Conservation (phyloP, 805 yeast genomes). For the Dipodascopsis tothii region DNA sequence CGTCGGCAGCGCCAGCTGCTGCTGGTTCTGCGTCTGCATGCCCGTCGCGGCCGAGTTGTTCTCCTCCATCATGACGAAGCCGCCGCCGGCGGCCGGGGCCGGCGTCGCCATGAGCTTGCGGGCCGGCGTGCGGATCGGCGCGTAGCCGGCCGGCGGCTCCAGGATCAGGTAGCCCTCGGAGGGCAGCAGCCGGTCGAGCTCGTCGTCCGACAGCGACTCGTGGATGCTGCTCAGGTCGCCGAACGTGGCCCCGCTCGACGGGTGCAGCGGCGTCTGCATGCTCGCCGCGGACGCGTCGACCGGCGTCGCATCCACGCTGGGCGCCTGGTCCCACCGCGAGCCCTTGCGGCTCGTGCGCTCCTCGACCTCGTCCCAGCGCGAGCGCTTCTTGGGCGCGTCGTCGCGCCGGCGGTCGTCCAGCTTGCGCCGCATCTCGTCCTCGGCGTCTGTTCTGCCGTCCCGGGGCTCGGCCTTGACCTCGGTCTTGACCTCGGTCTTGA, state of each 20-base stretch:
- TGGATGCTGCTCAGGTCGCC: slow-evolving; percentile 1
- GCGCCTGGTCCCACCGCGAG: slow-evolving; percentile 33
- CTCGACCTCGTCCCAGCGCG: slow-evolving; percentile 24
- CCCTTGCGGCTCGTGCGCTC: slow-evolving; percentile 1
- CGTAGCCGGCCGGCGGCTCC: slow-evolving; percentile 41
- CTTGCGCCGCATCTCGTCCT: neutral
- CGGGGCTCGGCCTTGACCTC: slow-evolving; percentile 26
- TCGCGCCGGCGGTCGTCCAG: neutral
- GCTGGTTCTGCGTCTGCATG: slow-evolving; percentile 30
- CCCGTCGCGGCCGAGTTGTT: slow-evolving; percentile 29
- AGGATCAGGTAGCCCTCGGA: slow-evolving; percentile 40
- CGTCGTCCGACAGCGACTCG: slow-evolving; percentile 37
- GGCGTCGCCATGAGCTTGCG: slow-evolving; percentile 35
- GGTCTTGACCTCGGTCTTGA: slow-evolving; percentile 29
- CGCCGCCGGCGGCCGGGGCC: slow-evolving; percentile 20
- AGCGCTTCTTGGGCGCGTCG: slow-evolving; percentile 20
- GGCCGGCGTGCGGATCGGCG: slow-evolving; percentile 32
- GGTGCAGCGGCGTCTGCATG: slow-evolving; percentile 26
- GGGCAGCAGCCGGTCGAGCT: slow-evolving; percentile 46
- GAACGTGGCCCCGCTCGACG: neutral
- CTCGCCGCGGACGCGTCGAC: slow-evolving; percentile 14
- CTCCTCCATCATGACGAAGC: slow-evolving; percentile 49
- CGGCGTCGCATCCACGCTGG: slow-evolving; percentile 21
- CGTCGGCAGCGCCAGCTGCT: slow-evolving; percentile 34
- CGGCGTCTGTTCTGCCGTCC: slow-evolving; percentile 26